phyloP scores from a whole-genome alignment of 2,329 filamentous ascomycete species.

The Corinectria fuckeliana region DNA sequence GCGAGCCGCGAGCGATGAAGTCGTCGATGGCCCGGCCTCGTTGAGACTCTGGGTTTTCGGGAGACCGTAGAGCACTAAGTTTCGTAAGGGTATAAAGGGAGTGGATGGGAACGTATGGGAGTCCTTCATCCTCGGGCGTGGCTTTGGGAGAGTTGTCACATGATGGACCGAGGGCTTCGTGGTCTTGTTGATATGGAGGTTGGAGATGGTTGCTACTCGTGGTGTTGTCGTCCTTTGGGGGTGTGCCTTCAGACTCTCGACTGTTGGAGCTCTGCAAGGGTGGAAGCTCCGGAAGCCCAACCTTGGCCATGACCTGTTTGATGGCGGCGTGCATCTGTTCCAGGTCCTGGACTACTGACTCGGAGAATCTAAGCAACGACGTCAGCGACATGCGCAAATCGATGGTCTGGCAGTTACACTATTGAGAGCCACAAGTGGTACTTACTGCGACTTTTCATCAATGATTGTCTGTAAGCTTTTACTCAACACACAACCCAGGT shows the following conservation, averaged over 20 bases:
- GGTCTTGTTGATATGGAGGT: slow-evolving; percentile 25
- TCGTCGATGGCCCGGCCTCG: slow-evolving; percentile 38
- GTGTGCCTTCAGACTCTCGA: slow-evolving; percentile 31
- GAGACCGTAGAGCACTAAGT: slow-evolving; percentile 45
- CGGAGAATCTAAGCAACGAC: slow-evolving; percentile 3
- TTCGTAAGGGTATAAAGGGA: slow-evolving; percentile 49
- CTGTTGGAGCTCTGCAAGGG: slow-evolving; percentile 30
- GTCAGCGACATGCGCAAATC: not conserved
- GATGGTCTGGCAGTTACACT: not conserved
- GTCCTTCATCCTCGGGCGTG: slow-evolving; percentile 43
- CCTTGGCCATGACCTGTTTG: slow-evolving; percentile 34
- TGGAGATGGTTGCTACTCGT: slow-evolving; percentile 11
- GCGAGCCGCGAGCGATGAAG: slow-evolving; percentile 47
- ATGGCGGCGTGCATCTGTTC: slow-evolving; percentile 36
- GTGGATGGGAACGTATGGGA: slow-evolving; percentile 48
- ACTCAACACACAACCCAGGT: slow-evolving; percentile 47
- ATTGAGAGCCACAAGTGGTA: not conserved
- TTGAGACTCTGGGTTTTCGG: slow-evolving; percentile 38
- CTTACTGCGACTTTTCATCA: slow-evolving; percentile 48
- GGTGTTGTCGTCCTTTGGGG: slow-evolving; percentile 29
- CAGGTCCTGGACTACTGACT: slow-evolving; percentile 33
- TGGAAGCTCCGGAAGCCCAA: slow-evolving; percentile 34
- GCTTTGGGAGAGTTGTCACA: slow-evolving; percentile 40
- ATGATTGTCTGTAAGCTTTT: slow-evolving; percentile 52
- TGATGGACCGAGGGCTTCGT: slow-evolving; percentile 30